A percentile compares a stretch with the other conserved stretches of the same genome.
Conservation (phyloP, 2,329 filamentous ascomycete species). For the Beauveria scarabaeidicola region DNA sequence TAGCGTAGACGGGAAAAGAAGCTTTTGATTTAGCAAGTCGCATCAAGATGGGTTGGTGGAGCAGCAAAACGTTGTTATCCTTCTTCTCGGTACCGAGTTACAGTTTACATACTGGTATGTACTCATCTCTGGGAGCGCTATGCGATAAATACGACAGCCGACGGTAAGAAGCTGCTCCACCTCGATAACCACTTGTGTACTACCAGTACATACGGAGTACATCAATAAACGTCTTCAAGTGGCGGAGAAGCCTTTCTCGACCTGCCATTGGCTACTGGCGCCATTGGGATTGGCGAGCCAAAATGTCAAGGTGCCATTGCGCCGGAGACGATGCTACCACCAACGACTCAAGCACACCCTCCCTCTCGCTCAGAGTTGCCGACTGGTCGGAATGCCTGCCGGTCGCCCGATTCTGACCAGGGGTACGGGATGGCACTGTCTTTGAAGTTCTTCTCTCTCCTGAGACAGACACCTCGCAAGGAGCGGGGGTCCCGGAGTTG, state of each 20-base stretch:
- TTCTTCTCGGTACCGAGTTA: not conserved
- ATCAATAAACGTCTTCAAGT: not conserved
- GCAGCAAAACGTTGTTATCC: not conserved
- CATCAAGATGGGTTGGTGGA: not conserved
- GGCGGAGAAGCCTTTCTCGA: not conserved
- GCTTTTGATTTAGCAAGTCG: not conserved
- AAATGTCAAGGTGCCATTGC: not conserved
- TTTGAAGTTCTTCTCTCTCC: not conserved
- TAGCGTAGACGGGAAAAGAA: not conserved
- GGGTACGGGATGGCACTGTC: not conserved
- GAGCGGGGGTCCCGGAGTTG: not conserved
- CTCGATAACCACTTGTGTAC: not conserved
- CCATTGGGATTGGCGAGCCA: not conserved
- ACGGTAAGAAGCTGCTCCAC: not conserved
- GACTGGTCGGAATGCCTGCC: not conserved
- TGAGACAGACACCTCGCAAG: not conserved
- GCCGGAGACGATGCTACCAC: not conserved
- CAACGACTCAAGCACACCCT: not conserved
- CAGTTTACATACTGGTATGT: not conserved
- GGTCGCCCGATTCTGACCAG: not conserved
- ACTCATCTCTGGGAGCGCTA: not conserved
- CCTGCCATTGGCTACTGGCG: not conserved
- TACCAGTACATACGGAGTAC: no score
- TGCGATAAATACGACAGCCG: conserved; percentile 10
- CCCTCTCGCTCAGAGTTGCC: not conserved